Conservation (phyloP, 140 eudicot genomes). For the Senecio squalidus region DNA sequence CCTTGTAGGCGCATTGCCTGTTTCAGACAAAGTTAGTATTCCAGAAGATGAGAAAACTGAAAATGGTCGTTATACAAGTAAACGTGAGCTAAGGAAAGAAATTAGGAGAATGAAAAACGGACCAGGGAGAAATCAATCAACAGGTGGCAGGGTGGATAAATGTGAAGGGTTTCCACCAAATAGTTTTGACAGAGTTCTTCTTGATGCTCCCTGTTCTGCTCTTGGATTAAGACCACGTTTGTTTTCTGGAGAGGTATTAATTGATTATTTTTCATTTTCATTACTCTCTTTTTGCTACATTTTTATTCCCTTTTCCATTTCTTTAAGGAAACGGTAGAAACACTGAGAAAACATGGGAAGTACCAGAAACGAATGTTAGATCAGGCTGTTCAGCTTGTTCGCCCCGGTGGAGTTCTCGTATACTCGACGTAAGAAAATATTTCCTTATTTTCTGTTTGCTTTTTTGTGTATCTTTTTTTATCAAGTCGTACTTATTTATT, state of each 20-base stretch:
- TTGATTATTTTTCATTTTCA: neutral
- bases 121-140: slow-evolving; percentile 60
- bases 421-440: slow-evolving; percentile 75
- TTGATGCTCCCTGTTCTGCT: slow-evolving; percentile 99
- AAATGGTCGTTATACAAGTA: slow-evolving; percentile 35
- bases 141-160: slow-evolving; percentile 67
- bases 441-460: neutral
- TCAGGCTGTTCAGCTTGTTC: slow-evolving; percentile 95
- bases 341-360: slow-evolving; percentile 71
- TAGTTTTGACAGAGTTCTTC: slow-evolving; percentile 96
- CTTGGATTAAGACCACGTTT: slow-evolving; percentile 93
- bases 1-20: slow-evolving; percentile 7
- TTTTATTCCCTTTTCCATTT: neutral
- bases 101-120: slow-evolving; percentile 68
- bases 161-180: slow-evolving; percentile 75
- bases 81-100: slow-evolving; percentile 41
- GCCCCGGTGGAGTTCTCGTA: slow-evolving; percentile 93
- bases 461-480: neutral
- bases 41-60: slow-evolving; percentile 33
- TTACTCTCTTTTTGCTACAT: neutral
- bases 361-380: slow-evolving; percentile 90
- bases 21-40: slow-evolving; percentile 16
- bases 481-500: no score
- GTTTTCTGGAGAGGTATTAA: slow-evolving; percentile 72
- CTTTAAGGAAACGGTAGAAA: slow-evolving; percentile 64